These are phyloP conservation scores for Bremia lactucae DNA, from an alignment of 352 stramenopile genomes.

Conservation along the genomic window DNA sequence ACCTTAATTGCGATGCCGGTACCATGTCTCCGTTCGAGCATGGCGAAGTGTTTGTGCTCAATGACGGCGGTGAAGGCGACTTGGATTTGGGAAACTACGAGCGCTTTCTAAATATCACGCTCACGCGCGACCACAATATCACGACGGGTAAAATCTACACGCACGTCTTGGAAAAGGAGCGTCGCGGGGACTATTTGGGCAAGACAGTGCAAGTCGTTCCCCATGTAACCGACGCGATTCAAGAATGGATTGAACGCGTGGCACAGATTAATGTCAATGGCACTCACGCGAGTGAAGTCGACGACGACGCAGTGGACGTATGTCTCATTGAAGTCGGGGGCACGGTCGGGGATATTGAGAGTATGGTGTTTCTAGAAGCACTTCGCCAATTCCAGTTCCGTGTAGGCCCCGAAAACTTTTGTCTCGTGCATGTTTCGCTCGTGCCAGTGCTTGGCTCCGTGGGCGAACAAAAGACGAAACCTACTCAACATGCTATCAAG, in stretches of 20 bases:
- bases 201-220: slow-evolving; percentile 99
- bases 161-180: slow-evolving; percentile 93
- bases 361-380: slow-evolving; percentile 98
- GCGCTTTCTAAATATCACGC: slow-evolving; percentile 92
- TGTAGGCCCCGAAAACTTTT: slow-evolving; percentile 97
- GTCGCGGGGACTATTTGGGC: slow-evolving; percentile 94
- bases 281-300: slow-evolving; percentile 20
- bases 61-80: slow-evolving; percentile 95
- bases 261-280: slow-evolving; percentile 92
- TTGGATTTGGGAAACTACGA: slow-evolving; percentile 99
- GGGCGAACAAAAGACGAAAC: slow-evolving; percentile 99
- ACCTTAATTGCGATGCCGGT: slow-evolving; percentile 98
- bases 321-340: slow-evolving; percentile 99
- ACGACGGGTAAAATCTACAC: slow-evolving; percentile 98
- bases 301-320: slow-evolving; percentile 83
- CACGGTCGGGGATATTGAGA: slow-evolving; percentile 99
- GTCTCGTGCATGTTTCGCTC: slow-evolving; percentile 97
- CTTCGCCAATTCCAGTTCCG: slow-evolving; percentile 98
- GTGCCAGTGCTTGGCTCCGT: slow-evolving; percentile 97
- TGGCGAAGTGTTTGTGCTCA: slow-evolving; percentile 95
- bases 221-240: slow-evolving; percentile 90
- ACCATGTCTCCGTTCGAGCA: slow-evolving; percentile 97
- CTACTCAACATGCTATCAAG: slow-evolving; percentile 98
- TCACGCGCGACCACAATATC: slow-evolving; percentile 98
- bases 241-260: slow-evolving; percentile 97